These are phyloP conservation scores for Apiospora phragmitis DNA, from an alignment of 2,329 filamentous ascomycete species.

Conservation along the genomic window DNA sequence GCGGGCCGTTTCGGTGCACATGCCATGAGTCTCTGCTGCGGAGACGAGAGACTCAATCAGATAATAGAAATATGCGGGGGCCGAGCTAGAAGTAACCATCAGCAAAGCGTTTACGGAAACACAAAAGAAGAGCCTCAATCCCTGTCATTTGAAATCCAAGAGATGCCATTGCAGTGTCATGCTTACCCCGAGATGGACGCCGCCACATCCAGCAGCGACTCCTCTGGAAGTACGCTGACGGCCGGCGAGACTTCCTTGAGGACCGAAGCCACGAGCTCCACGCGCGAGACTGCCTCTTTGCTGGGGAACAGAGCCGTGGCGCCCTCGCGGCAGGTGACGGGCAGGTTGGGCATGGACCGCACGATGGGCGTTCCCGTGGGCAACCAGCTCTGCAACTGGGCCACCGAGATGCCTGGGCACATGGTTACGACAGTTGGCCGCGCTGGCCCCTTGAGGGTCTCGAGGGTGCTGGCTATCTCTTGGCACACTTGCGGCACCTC, in stretches of 20 bases:
- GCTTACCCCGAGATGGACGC: constrained; percentile 4
- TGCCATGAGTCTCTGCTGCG: not conserved
- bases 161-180: too few species aligned
- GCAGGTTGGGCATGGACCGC: not conserved
- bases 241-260: not conserved
- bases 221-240: not conserved
- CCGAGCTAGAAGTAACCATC: not conserved
- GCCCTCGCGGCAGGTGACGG: not conserved
- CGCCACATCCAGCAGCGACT: not conserved
- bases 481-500: not conserved
- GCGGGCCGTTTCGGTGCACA: not conserved
- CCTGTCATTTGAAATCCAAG: too few species aligned
- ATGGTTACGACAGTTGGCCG: not conserved
- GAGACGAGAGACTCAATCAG: not conserved
- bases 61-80: not conserved
- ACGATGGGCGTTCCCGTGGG: not conserved
- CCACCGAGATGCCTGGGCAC: not conserved
- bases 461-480: not conserved
- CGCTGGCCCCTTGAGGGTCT: not conserved
- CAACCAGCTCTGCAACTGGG: not conserved
- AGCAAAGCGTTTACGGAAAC: too few species aligned
- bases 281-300: not conserved
- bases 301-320: not conserved
- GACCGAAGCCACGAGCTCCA: not conserved
- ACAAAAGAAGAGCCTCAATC: too few species aligned